Percentiles rank a stretch among this genome's conserved stretches.
Conservation (phyloP, 192 early-diverging fungal genomes). For the Spinellus fusiger region DNA sequence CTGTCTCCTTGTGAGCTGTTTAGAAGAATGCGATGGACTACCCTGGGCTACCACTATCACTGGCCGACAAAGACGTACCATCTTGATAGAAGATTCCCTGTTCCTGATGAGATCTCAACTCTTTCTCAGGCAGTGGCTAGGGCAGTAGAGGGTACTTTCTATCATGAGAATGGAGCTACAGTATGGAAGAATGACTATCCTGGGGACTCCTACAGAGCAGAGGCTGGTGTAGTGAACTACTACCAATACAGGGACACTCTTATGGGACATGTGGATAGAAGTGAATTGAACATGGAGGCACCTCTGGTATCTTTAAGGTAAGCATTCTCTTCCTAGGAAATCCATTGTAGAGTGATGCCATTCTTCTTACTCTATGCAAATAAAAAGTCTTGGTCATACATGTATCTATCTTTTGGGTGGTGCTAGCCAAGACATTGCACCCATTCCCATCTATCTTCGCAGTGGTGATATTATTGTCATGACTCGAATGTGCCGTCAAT, state of each 20-base stretch:
- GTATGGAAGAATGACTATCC: conserved; percentile 49
- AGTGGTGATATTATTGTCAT: conserved; percentile 89
- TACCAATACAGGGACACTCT: conserved; percentile 77
- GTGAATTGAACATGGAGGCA: conserved; percentile 78
- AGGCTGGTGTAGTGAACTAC: conserved; percentile 93
- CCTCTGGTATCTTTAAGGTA: conserved; percentile 78
- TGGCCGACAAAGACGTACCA: conserved; percentile 80
- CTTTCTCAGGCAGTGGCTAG: conserved; percentile 63
- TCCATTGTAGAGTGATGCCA: neutral
- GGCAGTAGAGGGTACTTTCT: conserved; percentile 45
- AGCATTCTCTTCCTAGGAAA: neutral
- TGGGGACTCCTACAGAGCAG: conserved; percentile 53
- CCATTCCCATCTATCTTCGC: conserved; percentile 66
- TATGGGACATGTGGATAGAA: conserved; percentile 90
- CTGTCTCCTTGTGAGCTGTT: conserved; percentile 39
- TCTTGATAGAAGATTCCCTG: conserved; percentile 53
- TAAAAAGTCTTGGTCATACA: conserved; percentile 56
- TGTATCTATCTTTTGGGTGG: conserved; percentile 84
- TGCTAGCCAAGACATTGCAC: conserved; percentile 56
- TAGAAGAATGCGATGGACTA: conserved; percentile 63
- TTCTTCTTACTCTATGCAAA: neutral
- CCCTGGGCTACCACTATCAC: conserved; percentile 73
- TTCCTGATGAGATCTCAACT: conserved; percentile 61
- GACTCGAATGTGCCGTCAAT: conserved; percentile 68
- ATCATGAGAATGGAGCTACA: conserved; percentile 1